A percentile compares a stretch with the other conserved stretches of the same genome.
Conservation (phyloP, 352 stramenopile genomes). For the Phytophthora nicotianae region DNA sequence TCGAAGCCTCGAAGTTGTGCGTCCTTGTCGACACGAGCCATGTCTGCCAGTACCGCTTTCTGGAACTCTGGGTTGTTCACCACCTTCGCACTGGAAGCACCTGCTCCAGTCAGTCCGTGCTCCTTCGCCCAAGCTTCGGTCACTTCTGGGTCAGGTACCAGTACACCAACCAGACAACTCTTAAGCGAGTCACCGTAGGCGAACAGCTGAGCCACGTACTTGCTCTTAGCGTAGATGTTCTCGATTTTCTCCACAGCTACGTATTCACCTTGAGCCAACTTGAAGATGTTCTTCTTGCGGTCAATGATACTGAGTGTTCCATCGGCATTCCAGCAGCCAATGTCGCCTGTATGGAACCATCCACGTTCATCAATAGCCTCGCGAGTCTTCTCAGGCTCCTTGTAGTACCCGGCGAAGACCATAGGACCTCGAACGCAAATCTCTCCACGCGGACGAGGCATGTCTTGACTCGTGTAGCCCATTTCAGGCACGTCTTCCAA, state of each 20-base stretch:
- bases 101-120: conserved; percentile 29
- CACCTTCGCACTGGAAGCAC: conserved; percentile 38
- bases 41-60: conserved; percentile 70
- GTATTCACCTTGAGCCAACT: conserved; percentile 93
- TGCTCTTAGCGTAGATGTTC: conserved; percentile 89
- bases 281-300: conserved; percentile 93
- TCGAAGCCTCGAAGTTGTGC: conserved; percentile 92
- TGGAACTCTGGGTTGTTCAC: conserved; percentile 47
- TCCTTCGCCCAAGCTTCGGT: conserved; percentile 41
- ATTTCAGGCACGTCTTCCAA: conserved; percentile 96
- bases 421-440: conserved; percentile 70
- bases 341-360: conserved; percentile 96
- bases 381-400: conserved; percentile 88
- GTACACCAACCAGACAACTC: conserved; percentile 91
- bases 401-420: conserved; percentile 93
- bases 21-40: conserved; percentile 58
- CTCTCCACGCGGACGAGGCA: conserved; percentile 51
- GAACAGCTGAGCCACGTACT: conserved; percentile 92
- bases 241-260: conserved; percentile 96
- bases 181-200: conserved; percentile 95
- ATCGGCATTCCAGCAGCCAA: conserved; percentile 92
- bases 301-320: conserved; percentile 88
- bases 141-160: conserved; percentile 76
- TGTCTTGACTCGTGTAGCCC: conserved; percentile 89
- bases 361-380: conserved; percentile 90